These are phyloP conservation scores for Aegilops longissima DNA, from an alignment of 176 grass and related monocot genomes.

Conservation along the genomic window DNA sequence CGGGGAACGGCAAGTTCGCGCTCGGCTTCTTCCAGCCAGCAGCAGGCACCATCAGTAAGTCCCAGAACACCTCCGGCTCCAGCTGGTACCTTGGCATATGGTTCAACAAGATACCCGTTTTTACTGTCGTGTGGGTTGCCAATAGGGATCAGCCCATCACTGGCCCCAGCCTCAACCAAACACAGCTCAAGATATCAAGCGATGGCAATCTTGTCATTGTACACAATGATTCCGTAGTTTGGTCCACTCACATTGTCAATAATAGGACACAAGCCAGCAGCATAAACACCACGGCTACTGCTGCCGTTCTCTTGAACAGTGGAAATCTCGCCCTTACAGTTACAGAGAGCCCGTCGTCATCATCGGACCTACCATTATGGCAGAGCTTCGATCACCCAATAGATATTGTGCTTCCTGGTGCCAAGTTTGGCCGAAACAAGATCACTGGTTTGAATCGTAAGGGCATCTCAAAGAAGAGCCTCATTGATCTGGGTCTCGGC, in stretches of 20 bases:
- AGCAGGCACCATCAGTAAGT: background rate
- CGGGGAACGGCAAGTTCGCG: constrained; percentile 36
- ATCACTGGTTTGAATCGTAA: background rate
- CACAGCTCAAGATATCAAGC: background rate
- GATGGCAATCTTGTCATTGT: background rate
- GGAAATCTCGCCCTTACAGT: background rate
- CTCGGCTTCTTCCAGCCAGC: constrained; percentile 53
- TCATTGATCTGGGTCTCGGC: background rate
- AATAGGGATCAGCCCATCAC: background rate
- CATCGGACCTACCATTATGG: background rate
- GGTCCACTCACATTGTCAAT: background rate
- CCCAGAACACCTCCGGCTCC: background rate
- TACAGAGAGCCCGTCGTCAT: background rate
- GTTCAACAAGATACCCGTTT: background rate
- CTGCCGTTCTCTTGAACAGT: background rate
- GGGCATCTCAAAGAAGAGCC: background rate
- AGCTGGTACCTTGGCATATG: background rate
- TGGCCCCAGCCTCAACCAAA: background rate
- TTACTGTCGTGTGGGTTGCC: background rate
- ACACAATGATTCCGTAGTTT: background rate
- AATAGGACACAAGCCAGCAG: background rate
- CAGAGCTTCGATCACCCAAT: background rate
- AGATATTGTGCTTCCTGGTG: background rate
- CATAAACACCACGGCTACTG: background rate
- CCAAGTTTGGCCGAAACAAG: background rate